Base-by-base conservation (phyloP, 2,329 filamentous ascomycete species). In the Pseudocercospora cruenta region DNA sequence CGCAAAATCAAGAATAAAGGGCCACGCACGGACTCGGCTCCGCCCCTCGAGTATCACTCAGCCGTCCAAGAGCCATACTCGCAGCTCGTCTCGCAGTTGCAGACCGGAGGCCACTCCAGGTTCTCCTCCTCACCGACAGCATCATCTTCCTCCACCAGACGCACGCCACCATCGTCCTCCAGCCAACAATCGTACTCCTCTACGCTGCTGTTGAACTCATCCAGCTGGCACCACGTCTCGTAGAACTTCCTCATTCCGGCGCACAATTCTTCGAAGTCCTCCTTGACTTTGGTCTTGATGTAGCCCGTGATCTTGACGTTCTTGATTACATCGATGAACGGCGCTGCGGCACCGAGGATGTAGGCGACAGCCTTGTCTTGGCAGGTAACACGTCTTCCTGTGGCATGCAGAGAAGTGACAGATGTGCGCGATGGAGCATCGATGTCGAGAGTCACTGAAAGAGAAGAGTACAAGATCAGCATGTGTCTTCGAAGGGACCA, bases 241-340 rank as follows among this genome's bases (percentile, higher is more conserved):
- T 67, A 59, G 28, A 66, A 69, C n/a, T 65, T 22, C 60, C 64
- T 58, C 55, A 43, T 66, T 7, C 19, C 63, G 3, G 54, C n/a
- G 55, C 65, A 68, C 22, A 47, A 60, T 14, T 43, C 59, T 57
- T 73, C 67, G 58, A 75, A 74, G 0, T 26, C n/a, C 9, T 31
- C 43, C 64, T 72, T 75, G 63, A 75, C 72, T 43, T 51, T 43
- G 3, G 55, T 59, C 54, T 73, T 75, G 31, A 74, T 53, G 54
- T 64, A 73, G 3, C 75, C 75, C 2, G 43, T 65, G 31, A 77
- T 19, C 21, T 26, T 58, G 4, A 76, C 64, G 14, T 53, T 53
- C 22, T 2, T 72, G 69, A 51, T 74, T 72, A 19, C 72, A 68
- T 24, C 62, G 9, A 77, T 58, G 28, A 60, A 74, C 0, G 65